These are phyloP conservation scores for Pilobolus umbonatus DNA, from an alignment of 192 early-diverging fungal genomes.

Conservation along the genomic window DNA sequence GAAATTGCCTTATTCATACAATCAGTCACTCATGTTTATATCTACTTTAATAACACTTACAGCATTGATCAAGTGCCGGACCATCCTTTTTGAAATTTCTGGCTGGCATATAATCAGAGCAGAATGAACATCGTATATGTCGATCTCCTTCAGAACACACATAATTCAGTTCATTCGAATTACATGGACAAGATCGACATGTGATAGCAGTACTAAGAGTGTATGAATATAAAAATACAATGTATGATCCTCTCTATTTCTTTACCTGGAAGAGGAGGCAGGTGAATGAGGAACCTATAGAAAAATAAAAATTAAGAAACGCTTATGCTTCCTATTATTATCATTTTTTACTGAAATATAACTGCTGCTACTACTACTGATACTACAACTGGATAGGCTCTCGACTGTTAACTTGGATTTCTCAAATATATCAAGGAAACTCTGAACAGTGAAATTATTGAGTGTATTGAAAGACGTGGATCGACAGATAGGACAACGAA, in stretches of 20 bases:
- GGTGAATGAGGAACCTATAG: not conserved
- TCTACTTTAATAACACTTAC: not conserved
- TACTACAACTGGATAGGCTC: not conserved
- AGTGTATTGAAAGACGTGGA: not conserved
- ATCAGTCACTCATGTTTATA: not conserved
- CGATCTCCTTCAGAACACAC: not conserved
- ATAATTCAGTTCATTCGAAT: not conserved
- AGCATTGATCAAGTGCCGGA: conserved; percentile 5
- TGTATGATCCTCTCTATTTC: not conserved
- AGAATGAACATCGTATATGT: conserved; percentile 1
- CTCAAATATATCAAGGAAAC: not conserved
- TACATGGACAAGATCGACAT: conserved; percentile 2
- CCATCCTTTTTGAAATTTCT: not conserved
- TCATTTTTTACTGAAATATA: no score
- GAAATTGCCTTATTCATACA: conserved; percentile 2
- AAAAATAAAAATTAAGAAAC: not conserved
- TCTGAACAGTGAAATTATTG: not conserved
- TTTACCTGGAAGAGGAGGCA: not conserved
- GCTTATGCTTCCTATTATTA: no score
- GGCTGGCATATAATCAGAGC: conserved; percentile 6
- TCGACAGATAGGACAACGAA: conserved; percentile 9
- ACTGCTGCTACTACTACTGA: not conserved
- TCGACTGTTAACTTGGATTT: not conserved
- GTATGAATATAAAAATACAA: not conserved
- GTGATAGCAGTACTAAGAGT: not conserved